Base-by-base conservation (phyloP, 768 basidiomycete genomes). In the Calocera cornea region DNA sequence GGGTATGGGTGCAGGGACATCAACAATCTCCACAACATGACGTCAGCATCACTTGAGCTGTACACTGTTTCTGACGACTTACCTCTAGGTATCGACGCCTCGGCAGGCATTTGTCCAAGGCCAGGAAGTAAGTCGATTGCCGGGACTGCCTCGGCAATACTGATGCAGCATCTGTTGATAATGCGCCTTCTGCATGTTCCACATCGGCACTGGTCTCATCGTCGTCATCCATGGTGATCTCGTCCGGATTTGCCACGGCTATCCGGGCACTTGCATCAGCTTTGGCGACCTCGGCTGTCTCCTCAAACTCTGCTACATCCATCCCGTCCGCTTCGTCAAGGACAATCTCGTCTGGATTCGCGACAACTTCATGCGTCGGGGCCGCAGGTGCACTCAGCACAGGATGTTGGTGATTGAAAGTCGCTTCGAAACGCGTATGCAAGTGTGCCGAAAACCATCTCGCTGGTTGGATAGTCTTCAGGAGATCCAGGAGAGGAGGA, bases 381-480 rank as follows among this genome's bases (percentile, higher is more conserved):
- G 63, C 31, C n/a, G 49, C 22, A 22, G 12, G 5, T 8, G 50
- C 60, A 16, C 68, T 34, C 34, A 31, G 64, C 65, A 19, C 64
- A 5, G 38, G 44, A 7, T 17, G 63, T 3, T 44, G 65, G 66
- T 78, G 78, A 0, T 73, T 68, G 49, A 72, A 74, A 1, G 78
- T 75, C 1, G 92, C 95, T 68, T 92, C 87, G 72, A 89, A 97
- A 64, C 88, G 86, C 63, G 87, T 86, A 73, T 97, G 95, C 64
- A 97, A 73, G 77, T 97, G 95, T 0, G 93, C 95, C 2, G 91
- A 77, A 75, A 97, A 97, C 95, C 95, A 98, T 85, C 91, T 88
- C 54, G 81, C 72, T 0, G 95, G 95, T 72, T 84, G 81, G 34
- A 97, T 80, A 29, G 81, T 87, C 34, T 78, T 79, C 27, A 98